Evolutionary conservation across 345 rosid species (phyloP), one percentile per base, ranked within the genome.

Genomic region (Aquilaria malaccensis): DNA sequence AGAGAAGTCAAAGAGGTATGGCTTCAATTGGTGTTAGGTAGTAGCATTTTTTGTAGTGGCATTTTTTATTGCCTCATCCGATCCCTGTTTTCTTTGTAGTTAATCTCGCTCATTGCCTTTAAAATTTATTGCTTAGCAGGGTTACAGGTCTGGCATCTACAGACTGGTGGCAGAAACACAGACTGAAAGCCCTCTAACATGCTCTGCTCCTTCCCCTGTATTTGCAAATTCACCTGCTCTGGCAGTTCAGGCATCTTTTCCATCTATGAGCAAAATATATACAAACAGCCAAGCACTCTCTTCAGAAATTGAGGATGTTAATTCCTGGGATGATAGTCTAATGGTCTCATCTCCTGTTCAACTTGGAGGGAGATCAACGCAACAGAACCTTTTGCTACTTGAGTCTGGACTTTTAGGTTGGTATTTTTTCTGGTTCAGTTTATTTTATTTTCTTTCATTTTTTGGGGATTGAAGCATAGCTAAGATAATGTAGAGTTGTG

Each of bases 1-100:
- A 78, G 88, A 77, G 91, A 89, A 79, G 91, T 92, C 64, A 87
- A 83, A 63, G 86, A 83, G 94, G 98, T 91, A 86, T 50, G 53
- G 51, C 59, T 67, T 37, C 5, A 37, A 9, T 37, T 37, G 43
- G 43, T 37, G 7, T 37, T 9, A 37, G 7, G 0, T 37, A 37
- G 43, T 3, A 37, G 2, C 43, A 37, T 37, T 37, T 37, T 37
- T 37, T 22, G 0, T 37, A 37, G 43, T 3, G 2, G 2, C 43
- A 37, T 37, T 37, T 37, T 37, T 37, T 22, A 22, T 22, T 22
- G 22, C 22, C 22, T 22, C 22, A 22, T 22, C 22, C 1, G 5
- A 5, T 9, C 43, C 43, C 43, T 37, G 43, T 37, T 37, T 37
- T 37, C 43, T 3, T 37, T 37, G 43, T 37, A 37, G 2, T 37